Percentiles rank a stretch among this genome's conserved stretches.
Conservation (phyloP, 163 green algal species). For the Scenedesmus sp. region DNA sequence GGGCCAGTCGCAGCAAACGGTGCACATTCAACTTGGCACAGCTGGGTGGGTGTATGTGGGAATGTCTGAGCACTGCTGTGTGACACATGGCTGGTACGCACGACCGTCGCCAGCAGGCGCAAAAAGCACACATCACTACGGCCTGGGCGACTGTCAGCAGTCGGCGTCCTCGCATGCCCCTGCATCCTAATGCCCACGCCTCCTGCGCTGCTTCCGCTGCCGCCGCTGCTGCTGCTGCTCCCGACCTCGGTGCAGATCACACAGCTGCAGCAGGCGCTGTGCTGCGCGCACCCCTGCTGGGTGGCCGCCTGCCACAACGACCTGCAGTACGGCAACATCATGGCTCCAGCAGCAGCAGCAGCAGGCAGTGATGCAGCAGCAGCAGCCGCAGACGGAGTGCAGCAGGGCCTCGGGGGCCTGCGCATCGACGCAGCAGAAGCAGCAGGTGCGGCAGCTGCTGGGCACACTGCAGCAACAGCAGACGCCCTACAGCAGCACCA, state of each 20-base stretch:
- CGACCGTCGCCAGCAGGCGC: too few relatives aligned
- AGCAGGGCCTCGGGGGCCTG: too few relatives aligned
- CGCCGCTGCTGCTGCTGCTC: background rate
- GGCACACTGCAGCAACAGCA: background rate
- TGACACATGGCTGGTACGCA: too few relatives aligned
- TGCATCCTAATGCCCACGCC: too few relatives aligned
- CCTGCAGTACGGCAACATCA: conserved; percentile 29
- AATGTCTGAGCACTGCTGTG: too few relatives aligned
- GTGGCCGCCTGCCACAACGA: background rate
- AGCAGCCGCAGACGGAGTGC: background rate
- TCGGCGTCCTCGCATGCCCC: too few relatives aligned
- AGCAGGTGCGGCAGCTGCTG: background rate
- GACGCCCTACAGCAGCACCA: background rate
- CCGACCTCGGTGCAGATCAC: background rate
- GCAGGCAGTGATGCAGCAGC: background rate
- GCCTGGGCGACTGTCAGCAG: too few relatives aligned
- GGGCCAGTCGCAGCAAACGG: too few relatives aligned
- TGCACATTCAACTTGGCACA: too few relatives aligned
- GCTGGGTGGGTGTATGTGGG: too few relatives aligned
- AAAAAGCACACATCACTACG: too few relatives aligned
- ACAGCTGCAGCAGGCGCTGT: conserved; percentile 6
- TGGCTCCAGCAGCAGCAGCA: conserved; percentile 28
- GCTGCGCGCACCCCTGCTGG: background rate
- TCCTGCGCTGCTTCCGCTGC: background rate
- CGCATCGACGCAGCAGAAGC: background rate